Base-by-base conservation (phyloP, 192 early-diverging fungal species). In the Irineochytrium annulatum region DNA sequence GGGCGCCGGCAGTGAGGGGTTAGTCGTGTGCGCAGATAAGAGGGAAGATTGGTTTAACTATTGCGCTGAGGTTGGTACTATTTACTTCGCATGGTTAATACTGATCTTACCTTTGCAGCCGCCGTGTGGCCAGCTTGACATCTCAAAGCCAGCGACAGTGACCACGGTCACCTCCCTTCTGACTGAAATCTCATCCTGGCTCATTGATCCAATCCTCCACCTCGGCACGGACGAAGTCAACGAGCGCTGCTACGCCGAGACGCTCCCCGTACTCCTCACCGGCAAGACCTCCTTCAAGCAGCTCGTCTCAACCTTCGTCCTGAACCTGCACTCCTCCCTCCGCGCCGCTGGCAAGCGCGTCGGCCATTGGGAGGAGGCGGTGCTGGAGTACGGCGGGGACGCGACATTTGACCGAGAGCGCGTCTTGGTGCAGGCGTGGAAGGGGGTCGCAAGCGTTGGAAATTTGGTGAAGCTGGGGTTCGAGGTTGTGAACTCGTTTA, bases 41-140 rank as follows among this genome's bases (percentile, higher is more conserved):
- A n/a, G n/a, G n/a, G n/a, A n/a, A n/a, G 11, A 8, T 8, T 49
- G 46, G 46, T 22, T 6, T 22, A 49, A 49, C 6, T 49, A 49
- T 22, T 49, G 46, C 46, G 46, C 46, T 20, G 46, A 8, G 46
- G 46, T 49, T 8, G 6, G 46, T 49, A 22, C 11, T 49, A 8
- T 49, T 49, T 41, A 41, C 8, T 41, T 41, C n/a, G 11, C n/a
- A 13, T 41, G n/a, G 8, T n/a, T 41, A 41, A 41, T 13, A 8
- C n/a, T n/a, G n/a, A 41, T 49, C 26, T 49, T 20, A 8, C 17
- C 24, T 8, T 22, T 24, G 20, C 81, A 90, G 59, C 90, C 92
- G 16, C 87, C 89, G 13, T 84, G 82, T 57, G 94, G 92, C 0
- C 93, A 94, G 71, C 65, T 97, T 59, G 68, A 85, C 37, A 57